These are phyloP conservation scores for Dalbergia oliveri DNA, from an alignment of 306 rosid species.

Conservation along the genomic window DNA sequence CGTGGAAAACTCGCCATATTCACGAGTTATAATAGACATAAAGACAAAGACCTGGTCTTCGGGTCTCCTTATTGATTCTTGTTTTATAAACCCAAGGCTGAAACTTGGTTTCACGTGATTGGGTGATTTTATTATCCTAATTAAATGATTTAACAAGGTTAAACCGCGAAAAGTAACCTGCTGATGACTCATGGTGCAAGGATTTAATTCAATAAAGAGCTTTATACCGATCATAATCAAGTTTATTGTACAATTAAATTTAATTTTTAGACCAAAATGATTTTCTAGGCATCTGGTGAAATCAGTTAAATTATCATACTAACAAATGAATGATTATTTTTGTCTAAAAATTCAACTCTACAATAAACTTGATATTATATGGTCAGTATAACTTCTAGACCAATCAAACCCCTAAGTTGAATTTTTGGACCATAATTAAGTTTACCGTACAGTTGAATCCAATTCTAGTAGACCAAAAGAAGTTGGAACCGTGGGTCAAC, in stretches of 20 bases:
- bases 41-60: neutral
- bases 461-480: neutral
- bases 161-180: neutral
- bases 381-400: neutral
- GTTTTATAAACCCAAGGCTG: neutral
- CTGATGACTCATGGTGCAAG: neutral
- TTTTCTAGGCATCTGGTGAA: neutral
- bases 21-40: neutral
- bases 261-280: neutral
- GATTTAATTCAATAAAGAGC: neutral
- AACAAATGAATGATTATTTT: neutral
- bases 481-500: slow-evolving; percentile 4
- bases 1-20: neutral
- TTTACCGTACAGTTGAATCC: neutral
- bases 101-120: neutral
- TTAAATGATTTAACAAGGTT: neutral
- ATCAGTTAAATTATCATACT: slow-evolving; percentile 5
- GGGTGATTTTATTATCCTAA: slow-evolving; percentile 1
- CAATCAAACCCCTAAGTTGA: neutral
- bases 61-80: neutral
- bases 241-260: neutral
- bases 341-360: neutral
- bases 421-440: slow-evolving; percentile 2
- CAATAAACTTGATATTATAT: neutral
- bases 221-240: neutral